phyloP scores from a whole-genome alignment of 2,329 filamentous ascomycete species.

The Xylaria sp. region DNA sequence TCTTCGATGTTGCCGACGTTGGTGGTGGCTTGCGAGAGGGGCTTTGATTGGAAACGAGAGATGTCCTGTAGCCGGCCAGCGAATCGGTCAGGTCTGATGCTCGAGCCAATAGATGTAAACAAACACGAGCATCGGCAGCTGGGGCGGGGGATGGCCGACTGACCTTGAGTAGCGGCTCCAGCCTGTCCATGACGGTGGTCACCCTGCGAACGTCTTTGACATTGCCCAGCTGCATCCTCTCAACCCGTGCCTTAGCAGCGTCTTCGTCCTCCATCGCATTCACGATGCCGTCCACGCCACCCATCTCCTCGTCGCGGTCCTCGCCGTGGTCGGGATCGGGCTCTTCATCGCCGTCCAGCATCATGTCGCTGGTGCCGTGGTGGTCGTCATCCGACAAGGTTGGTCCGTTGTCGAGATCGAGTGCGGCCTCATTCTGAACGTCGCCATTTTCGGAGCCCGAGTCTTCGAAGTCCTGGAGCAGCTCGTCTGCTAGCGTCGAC shows the following conservation, averaged over 20 bases:
- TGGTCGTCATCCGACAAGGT: slow-evolving; percentile 52
- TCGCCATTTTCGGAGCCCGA: slow-evolving; percentile 81
- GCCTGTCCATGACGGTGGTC: slow-evolving; percentile 80
- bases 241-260: slow-evolving; percentile 79
- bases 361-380: slow-evolving; percentile 59
- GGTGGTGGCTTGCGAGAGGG: slow-evolving; percentile 70
- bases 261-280: slow-evolving; percentile 72
- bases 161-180: slow-evolving; percentile 86
- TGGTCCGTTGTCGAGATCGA: slow-evolving; percentile 58
- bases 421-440: slow-evolving; percentile 61
- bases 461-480: slow-evolving; percentile 91
- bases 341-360: slow-evolving; percentile 69
- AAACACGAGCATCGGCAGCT: slow-evolving; percentile 50
- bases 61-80: slow-evolving; percentile 76
- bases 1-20: slow-evolving; percentile 88
- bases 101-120: slow-evolving; percentile 72
- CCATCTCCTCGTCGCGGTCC: slow-evolving; percentile 69
- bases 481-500: slow-evolving; percentile 92
- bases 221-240: slow-evolving; percentile 80
- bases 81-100: slow-evolving; percentile 75
- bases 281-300: slow-evolving; percentile 58
- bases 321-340: slow-evolving; percentile 70
- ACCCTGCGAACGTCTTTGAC: slow-evolving; percentile 84
- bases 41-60: slow-evolving; percentile 76
- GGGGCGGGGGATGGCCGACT: slow-evolving; percentile 54